phyloP scores from a whole-genome alignment of 805 yeast genomes.

The Myxozyma mucilagina region DNA sequence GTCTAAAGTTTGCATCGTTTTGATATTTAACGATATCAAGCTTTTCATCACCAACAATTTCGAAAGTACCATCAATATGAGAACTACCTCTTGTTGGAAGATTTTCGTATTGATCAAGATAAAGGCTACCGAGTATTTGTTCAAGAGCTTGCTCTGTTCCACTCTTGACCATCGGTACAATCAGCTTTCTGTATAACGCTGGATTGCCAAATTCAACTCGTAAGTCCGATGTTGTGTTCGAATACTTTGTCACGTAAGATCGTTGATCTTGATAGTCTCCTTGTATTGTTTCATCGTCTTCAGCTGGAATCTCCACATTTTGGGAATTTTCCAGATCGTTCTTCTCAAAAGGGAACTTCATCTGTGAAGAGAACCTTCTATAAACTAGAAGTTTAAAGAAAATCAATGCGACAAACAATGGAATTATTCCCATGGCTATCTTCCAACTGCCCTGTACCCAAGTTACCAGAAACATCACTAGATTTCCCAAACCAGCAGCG shows the following conservation, averaged over 20 bases:
- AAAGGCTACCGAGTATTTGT: not conserved
- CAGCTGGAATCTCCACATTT: not conserved
- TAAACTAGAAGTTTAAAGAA: constrained; percentile 37
- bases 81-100: not conserved
- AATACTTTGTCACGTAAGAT: not conserved
- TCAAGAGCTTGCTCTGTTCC: not conserved
- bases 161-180: constrained; percentile 26
- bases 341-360: constrained; percentile 5
- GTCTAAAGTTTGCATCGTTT: constrained; percentile 9
- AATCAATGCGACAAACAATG: constrained; percentile 37
- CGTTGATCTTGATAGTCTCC: not conserved
- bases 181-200: constrained; percentile 17
- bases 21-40: constrained; percentile 23
- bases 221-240: constrained; percentile 2
- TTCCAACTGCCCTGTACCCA: constrained; percentile 43
- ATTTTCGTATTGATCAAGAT: not conserved
- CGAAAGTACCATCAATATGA: constrained; percentile 16
- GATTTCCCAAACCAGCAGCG: constrained; percentile 41
- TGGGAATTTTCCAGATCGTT: not conserved
- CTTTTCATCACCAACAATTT: constrained; percentile 15
- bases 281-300: not conserved
- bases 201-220: constrained; percentile 27
- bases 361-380: not conserved
- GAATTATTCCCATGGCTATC: constrained; percentile 39
- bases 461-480: constrained; percentile 42